Percentiles rank a stretch among this genome's conserved stretches.
phyloP scores from a whole-genome alignment of 2,329 filamentous ascomycete species.

The Raffaelea albimanens region DNA sequence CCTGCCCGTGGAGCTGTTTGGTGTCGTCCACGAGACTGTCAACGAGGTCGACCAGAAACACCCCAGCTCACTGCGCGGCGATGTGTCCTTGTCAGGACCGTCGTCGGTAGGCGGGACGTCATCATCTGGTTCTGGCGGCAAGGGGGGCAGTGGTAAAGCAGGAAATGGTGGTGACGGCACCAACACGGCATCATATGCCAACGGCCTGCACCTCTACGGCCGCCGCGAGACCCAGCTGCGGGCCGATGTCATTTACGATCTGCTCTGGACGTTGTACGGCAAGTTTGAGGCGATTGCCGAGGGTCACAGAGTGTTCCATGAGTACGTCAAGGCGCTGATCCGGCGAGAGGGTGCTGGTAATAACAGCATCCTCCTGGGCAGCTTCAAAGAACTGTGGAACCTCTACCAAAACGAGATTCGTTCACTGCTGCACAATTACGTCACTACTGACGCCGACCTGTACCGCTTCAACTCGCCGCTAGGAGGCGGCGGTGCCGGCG shows the following conservation, averaged over 20 bases:
- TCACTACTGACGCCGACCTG: conserved; percentile 79
- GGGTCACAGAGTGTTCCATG: conserved; percentile 86
- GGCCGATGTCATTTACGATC: conserved; percentile 78
- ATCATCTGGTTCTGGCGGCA: background rate
- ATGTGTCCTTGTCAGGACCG: conserved; percentile 22
- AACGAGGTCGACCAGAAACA: conserved; percentile 88
- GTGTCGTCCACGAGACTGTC: conserved; percentile 89
- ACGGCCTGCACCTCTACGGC: conserved; percentile 53
- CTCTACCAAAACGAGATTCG: conserved; percentile 96
- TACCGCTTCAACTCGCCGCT: conserved; percentile 51
- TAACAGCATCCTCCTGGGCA: conserved; percentile 61
- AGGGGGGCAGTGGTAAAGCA: background rate
- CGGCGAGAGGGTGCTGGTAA: conserved; percentile 65
- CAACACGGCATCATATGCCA: conserved; percentile 28
- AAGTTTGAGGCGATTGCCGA: conserved; percentile 98
- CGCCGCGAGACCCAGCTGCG: conserved; percentile 66
- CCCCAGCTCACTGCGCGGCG: conserved; percentile 64
- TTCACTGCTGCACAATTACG: conserved; percentile 87
- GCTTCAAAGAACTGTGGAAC: conserved; percentile 97
- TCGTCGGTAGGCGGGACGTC: conserved; percentile 40
- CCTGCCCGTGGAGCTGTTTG: conserved; percentile 86
- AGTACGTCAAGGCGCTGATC: conserved; percentile 79
- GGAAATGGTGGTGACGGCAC: conserved; percentile 20
- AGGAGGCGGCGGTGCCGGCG: conserved; percentile 22
- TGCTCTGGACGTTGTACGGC: conserved; percentile 85